A percentile compares a stretch with the other conserved stretches of the same genome.
Evolutionary conservation across 2,329 filamentous ascomycete species (phyloP).

Genomic region (Calonectria honghensis): DNA sequence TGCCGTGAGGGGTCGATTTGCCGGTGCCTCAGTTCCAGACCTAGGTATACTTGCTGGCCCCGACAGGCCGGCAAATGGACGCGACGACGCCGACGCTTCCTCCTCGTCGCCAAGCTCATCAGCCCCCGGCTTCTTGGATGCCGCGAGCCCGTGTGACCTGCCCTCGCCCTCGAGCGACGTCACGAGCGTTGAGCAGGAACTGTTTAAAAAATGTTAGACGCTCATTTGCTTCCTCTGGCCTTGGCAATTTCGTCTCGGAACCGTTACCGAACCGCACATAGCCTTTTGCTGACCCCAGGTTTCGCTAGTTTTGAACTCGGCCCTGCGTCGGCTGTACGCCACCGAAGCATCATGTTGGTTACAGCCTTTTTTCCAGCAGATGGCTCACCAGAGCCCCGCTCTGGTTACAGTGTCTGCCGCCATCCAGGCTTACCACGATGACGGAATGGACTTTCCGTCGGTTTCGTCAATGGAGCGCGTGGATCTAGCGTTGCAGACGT

Average conservation of each 20-base stretch:
- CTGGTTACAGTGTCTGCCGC: constrained; percentile 47
- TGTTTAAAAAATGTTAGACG: constrained; percentile 47
- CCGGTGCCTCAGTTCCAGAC: constrained; percentile 49
- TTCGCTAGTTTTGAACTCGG: constrained; percentile 45
- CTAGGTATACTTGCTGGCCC: neutral
- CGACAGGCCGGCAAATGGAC: neutral
- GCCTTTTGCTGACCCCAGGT: constrained; percentile 26
- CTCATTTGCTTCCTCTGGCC: neutral
- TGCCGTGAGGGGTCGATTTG: constrained; percentile 51
- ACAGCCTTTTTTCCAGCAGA: constrained; percentile 50
- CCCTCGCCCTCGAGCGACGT: constrained; percentile 35
- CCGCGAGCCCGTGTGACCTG: constrained; percentile 25
- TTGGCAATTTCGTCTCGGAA: neutral
- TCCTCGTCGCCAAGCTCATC: constrained; percentile 2
- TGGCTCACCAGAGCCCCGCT: constrained; percentile 51
- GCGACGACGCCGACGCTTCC: neutral
- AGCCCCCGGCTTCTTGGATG: constrained; percentile 39
- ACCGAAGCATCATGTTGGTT: constrained; percentile 51
- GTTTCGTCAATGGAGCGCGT: constrained; percentile 52
- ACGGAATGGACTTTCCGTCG: constrained; percentile 41
- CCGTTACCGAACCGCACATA: neutral
- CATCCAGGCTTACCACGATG: constrained; percentile 52
- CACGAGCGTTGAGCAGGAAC: constrained; percentile 40
- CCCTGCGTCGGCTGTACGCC: constrained; percentile 48
- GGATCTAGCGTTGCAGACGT: constrained; percentile 48